A percentile compares a stretch with the other conserved stretches of the same genome.
phyloP scores from a whole-genome alignment of 768 basidiomycete species.

The Podaxis sp. region DNA sequence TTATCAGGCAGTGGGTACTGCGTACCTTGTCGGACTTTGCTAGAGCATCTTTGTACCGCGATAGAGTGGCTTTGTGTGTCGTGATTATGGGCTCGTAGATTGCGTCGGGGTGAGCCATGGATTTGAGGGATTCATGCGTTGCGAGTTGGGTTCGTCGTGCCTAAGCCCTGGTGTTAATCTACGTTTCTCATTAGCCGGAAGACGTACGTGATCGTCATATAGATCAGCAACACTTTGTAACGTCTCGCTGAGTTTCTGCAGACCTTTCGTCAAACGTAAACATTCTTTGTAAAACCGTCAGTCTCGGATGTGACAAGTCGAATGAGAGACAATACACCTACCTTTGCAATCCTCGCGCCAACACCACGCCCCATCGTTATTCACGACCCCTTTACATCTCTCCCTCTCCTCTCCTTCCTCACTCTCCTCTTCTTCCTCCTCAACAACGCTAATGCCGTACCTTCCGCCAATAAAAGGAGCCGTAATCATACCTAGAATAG shows the following conservation, averaged over 20 bases:
- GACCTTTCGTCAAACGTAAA: constrained; percentile 72
- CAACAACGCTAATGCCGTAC: constrained; percentile 42
- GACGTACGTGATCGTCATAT: constrained; percentile 74
- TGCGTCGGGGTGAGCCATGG: constrained; percentile 72
- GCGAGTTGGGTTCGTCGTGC: constrained; percentile 70
- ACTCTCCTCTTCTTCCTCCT: constrained; percentile 37
- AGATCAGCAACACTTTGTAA: constrained; percentile 75
- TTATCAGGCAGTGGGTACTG: background rate
- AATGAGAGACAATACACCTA: constrained; percentile 29
- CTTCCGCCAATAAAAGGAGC: constrained; percentile 33
- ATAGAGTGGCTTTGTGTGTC: constrained; percentile 71
- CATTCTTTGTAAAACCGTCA: constrained; percentile 48
- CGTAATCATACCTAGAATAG: constrained; percentile 73
- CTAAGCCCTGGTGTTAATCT: constrained; percentile 33
- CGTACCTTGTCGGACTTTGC: constrained; percentile 16
- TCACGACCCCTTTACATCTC: constrained; percentile 47
- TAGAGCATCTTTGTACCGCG: constrained; percentile 60
- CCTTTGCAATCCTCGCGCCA: constrained; percentile 80
- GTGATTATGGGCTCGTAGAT: constrained; percentile 74
- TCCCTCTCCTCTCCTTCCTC: constrained; percentile 21
- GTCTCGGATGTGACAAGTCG: background rate
- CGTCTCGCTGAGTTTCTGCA: constrained; percentile 74
- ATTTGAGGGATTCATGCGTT: constrained; percentile 76
- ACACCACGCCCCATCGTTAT: constrained; percentile 80
- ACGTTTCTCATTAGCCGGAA: background rate